Evolutionary conservation across 306 rosid species (phyloP).

Genomic region (Luffa aegyptiaca): DNA sequence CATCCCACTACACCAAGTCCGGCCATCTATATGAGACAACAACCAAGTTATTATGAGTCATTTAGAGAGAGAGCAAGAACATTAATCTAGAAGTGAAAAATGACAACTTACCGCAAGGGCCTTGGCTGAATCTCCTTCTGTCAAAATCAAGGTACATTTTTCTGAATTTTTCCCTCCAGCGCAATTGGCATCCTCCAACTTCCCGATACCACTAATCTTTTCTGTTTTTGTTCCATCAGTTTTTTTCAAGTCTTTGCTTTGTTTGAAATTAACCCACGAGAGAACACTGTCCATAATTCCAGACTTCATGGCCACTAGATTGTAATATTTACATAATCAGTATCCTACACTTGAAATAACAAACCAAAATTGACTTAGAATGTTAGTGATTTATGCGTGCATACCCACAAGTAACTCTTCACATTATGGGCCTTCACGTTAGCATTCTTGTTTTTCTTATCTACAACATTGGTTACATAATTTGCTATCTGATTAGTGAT

Average conservation of each 20-base stretch:
- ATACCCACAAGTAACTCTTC: slow-evolving; percentile 78
- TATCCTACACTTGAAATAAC: background rate
- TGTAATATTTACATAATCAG: background rate
- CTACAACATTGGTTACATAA: slow-evolving; percentile 59
- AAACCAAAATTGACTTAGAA: background rate
- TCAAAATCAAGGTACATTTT: slow-evolving; percentile 74
- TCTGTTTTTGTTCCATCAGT: slow-evolving; percentile 62
- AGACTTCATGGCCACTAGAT: slow-evolving; percentile 61
- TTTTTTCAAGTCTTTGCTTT: too few relatives aligned
- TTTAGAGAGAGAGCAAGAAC: background rate
- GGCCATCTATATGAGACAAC: slow-evolving; percentile 53
- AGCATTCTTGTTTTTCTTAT: slow-evolving; percentile 82
- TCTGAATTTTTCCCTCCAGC: slow-evolving; percentile 84
- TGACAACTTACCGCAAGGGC: slow-evolving; percentile 72
- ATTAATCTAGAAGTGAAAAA: background rate
- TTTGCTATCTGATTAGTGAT: slow-evolving; percentile 66
- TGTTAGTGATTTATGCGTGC: background rate
- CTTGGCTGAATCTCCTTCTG: slow-evolving; percentile 95
- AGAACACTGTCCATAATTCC: slow-evolving; percentile 83
- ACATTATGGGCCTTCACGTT: slow-evolving; percentile 79
- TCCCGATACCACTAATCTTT: slow-evolving; percentile 60
- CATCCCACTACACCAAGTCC: slow-evolving; percentile 35
- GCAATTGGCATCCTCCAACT: slow-evolving; percentile 84
- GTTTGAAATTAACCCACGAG: too few relatives aligned
- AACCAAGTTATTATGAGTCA: background rate